Base-by-base conservation (phyloP, 2,329 filamentous ascomycete genomes). In the Dactylellina leptospora region DNA sequence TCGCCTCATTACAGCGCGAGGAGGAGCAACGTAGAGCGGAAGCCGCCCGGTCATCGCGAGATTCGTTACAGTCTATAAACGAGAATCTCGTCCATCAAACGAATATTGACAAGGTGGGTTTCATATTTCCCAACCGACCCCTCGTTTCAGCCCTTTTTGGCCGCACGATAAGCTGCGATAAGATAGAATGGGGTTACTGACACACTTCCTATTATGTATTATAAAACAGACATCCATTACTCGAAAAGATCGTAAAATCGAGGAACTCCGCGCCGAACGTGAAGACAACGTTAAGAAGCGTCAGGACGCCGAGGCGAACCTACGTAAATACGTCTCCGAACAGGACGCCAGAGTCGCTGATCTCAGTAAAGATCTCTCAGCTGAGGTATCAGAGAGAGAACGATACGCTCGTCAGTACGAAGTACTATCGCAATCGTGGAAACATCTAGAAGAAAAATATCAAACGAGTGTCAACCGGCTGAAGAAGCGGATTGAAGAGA, bases 41-140 rank as follows among this genome's bases (percentile, higher is more conserved):
- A 73, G 76, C 76, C 23, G 76, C 76, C 47, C 71, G 75, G 61
- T 76, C 74, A 48, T 74, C 75, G 28, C 74, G 76, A 40, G 76
- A 77, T 75, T 76, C 74, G 53, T 69, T 77, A 51, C 76, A 77
- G 63, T 75, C 73, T 50, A 77, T 75, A 23, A 77, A 77, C 45
- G 75, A 76, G 44, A 77, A 77, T 64, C 62, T 77, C 33, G 74
- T 77, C 48, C 75, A 77, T 27, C 76, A 77, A 50, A 77, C 76
- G 28, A 77, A 76, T 25, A 75, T 77, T 51, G 76, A 77, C 53
- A 77, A 77, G 55, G 60, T 74, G 30, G 18, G 64, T 63, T 23
- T 36, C 10, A 27, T 45, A 5, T 18, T 22, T 20, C 4, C n/a
- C 10, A 8, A 2, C 38, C 2, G 6, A n/a, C 56, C 22, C 23